Conservation (phyloP, 2,329 filamentous ascomycete species). For the Fusarium sp. region DNA sequence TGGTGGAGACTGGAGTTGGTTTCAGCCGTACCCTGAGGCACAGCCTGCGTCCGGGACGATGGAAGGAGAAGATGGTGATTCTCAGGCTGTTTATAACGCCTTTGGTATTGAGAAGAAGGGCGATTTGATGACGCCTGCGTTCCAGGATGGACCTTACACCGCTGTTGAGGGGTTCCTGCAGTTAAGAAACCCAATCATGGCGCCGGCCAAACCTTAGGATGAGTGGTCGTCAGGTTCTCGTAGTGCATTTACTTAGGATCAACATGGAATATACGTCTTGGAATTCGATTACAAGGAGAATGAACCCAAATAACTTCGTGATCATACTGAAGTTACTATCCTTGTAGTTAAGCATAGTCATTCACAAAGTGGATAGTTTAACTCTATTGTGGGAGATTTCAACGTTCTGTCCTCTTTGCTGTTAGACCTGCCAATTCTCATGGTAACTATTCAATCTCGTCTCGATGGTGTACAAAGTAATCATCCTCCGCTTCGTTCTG, state of each 20-base stretch:
- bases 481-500: background rate
- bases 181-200: background rate
- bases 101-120: conserved; percentile 4
- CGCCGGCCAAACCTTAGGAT: background rate
- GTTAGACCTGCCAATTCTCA: too few species aligned
- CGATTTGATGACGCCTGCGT: background rate
- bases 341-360: background rate
- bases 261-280: background rate
- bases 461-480: background rate
- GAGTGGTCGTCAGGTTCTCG: background rate
- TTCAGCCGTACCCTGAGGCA: conserved; percentile 46
- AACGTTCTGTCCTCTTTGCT: too few species aligned
- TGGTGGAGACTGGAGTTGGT: conserved; percentile 47
- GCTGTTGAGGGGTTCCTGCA: conserved; percentile 22
- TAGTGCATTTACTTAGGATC: background rate
- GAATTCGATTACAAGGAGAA: fast-evolving
- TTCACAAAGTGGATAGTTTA: too few species aligned
- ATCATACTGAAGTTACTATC: background rate
- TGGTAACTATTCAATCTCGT: background rate
- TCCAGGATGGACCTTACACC: conserved; percentile 16
- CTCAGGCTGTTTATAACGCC: background rate
- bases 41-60: too few species aligned
- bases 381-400: too few species aligned
- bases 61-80: background rate
- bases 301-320: fast-evolving